phyloP scores from a whole-genome alignment of 345 rosid species.

The Populus tremula region DNA sequence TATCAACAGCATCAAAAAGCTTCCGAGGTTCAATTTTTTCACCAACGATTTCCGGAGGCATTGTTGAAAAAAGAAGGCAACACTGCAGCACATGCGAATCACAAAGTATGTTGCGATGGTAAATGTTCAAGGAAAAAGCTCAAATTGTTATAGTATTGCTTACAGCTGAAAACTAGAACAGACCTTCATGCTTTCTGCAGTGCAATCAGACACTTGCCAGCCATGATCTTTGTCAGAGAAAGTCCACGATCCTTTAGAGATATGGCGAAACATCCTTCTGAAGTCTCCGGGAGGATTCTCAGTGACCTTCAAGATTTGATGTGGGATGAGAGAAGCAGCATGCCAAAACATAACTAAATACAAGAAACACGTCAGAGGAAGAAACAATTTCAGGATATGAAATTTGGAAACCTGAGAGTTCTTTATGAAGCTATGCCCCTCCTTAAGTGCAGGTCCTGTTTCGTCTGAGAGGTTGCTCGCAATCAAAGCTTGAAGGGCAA shows the following conservation, averaged over 20 bases:
- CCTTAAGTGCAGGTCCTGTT: slow-evolving; percentile 3
- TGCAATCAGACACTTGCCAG: slow-evolving; percentile 27
- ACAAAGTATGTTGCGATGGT: too few relatives aligned
- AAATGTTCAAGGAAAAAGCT: too few relatives aligned
- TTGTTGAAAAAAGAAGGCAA: slow-evolving; percentile 33
- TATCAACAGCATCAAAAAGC: slow-evolving; percentile 31
- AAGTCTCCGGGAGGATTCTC: slow-evolving; percentile 19
- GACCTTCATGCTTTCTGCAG: slow-evolving; percentile 26
- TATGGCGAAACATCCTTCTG: slow-evolving; percentile 15
- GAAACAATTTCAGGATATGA: not conserved
- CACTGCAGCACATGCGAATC: slow-evolving; percentile 12
- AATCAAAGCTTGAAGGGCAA: slow-evolving; percentile 16
- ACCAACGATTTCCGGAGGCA: slow-evolving; percentile 29
- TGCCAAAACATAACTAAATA: not conserved
- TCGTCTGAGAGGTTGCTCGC: slow-evolving; percentile 13
- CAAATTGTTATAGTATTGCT: too few relatives aligned
- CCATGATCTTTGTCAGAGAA: slow-evolving; percentile 26
- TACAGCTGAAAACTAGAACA: too few relatives aligned
- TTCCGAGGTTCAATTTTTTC: slow-evolving; percentile 28
- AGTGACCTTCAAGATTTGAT: not conserved
- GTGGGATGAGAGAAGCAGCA: not conserved
- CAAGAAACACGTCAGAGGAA: not conserved
- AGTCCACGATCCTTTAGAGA: slow-evolving; percentile 19
- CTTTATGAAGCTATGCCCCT: slow-evolving; percentile 19
- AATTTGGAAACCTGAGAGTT: slow-evolving; percentile 16